Conservation (phyloP, 495 filamentous ascomycete species). For the Immersiella caudata region DNA sequence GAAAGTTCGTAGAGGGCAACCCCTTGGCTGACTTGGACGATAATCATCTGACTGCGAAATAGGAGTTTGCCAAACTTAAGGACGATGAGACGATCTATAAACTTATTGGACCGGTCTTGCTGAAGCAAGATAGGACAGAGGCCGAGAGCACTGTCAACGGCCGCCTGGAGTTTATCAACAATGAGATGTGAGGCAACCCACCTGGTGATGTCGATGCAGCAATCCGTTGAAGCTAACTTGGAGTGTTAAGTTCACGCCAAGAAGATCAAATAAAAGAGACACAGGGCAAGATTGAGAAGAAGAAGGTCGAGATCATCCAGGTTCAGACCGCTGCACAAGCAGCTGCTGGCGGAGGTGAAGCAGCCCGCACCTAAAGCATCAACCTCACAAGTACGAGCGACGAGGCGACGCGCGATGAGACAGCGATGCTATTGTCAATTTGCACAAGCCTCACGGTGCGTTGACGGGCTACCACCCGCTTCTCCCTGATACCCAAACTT, state of each 20-base stretch:
- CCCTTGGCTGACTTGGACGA: neutral
- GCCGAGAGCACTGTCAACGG: slow-evolving; percentile 87
- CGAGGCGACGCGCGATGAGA: slow-evolving; percentile 2
- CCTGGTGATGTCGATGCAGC: neutral
- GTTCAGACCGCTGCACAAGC: slow-evolving; percentile 47
- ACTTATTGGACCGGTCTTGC: slow-evolving; percentile 84
- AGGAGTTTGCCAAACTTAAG: slow-evolving; percentile 81
- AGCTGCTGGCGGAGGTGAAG: slow-evolving; percentile 22
- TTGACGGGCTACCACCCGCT: neutral
- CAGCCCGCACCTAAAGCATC: slow-evolving; percentile 28
- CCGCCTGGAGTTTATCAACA: slow-evolving; percentile 86
- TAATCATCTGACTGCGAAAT: neutral
- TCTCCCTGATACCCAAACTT: neutral
- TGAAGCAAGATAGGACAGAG: slow-evolving; percentile 91
- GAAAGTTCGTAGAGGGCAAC: slow-evolving; percentile 53
- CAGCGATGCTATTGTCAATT: neutral
- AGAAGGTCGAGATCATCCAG: slow-evolving; percentile 60
- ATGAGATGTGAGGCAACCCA: slow-evolving; percentile 72
- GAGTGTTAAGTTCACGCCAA: slow-evolving; percentile 69
- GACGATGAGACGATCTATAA: slow-evolving; percentile 92
- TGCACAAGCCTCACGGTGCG: neutral
- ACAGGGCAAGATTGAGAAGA: slow-evolving; percentile 79
- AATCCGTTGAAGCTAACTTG: slow-evolving; percentile 1
- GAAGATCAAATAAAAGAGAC: slow-evolving; percentile 79
- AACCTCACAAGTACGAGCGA: neutral